phyloP scores from a whole-genome alignment of 768 basidiomycete genomes.

The Lenzites betulinus region DNA sequence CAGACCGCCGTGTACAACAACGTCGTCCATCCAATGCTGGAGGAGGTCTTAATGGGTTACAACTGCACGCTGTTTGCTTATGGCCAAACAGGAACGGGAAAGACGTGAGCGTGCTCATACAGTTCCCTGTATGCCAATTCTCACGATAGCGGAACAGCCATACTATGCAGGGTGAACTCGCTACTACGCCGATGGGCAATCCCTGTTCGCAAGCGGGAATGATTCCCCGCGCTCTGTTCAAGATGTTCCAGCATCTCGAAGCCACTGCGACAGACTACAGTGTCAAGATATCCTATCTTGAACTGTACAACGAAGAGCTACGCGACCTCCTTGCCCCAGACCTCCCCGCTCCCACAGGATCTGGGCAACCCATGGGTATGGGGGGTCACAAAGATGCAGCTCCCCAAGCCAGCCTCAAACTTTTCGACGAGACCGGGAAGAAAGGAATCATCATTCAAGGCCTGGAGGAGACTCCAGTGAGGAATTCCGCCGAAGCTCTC shows the following conservation, averaged over 20 bases:
- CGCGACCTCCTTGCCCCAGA: slow-evolving; percentile 88
- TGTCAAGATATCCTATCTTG: slow-evolving; percentile 92
- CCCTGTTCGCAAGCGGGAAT: slow-evolving; percentile 91
- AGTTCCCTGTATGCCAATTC: neutral
- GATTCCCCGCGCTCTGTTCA: slow-evolving; percentile 91
- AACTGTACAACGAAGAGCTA: slow-evolving; percentile 98
- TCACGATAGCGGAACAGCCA: slow-evolving; percentile 48
- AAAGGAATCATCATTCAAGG: slow-evolving; percentile 93
- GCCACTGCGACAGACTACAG: slow-evolving; percentile 77
- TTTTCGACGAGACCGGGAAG: slow-evolving; percentile 91
- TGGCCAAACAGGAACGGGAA: slow-evolving; percentile 98
- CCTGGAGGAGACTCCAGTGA: slow-evolving; percentile 85
- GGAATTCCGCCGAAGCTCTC: slow-evolving; percentile 80
- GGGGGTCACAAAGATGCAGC: slow-evolving; percentile 48
- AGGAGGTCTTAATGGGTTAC: slow-evolving; percentile 93
- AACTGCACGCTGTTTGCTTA: slow-evolving; percentile 98
- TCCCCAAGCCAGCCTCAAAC: slow-evolving; percentile 66
- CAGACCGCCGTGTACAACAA: slow-evolving; percentile 93
- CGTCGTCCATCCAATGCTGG: slow-evolving; percentile 89
- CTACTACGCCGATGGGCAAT: slow-evolving; percentile 80
- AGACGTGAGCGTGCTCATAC: slow-evolving; percentile 68
- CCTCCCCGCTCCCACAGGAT: slow-evolving; percentile 66
- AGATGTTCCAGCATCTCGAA: slow-evolving; percentile 88
- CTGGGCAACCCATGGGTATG: slow-evolving; percentile 79
- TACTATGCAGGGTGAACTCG: slow-evolving; percentile 97